phyloP scores from a whole-genome alignment of 1,284 basidiomycete genomes.

The Leccinum angustisporum region DNA sequence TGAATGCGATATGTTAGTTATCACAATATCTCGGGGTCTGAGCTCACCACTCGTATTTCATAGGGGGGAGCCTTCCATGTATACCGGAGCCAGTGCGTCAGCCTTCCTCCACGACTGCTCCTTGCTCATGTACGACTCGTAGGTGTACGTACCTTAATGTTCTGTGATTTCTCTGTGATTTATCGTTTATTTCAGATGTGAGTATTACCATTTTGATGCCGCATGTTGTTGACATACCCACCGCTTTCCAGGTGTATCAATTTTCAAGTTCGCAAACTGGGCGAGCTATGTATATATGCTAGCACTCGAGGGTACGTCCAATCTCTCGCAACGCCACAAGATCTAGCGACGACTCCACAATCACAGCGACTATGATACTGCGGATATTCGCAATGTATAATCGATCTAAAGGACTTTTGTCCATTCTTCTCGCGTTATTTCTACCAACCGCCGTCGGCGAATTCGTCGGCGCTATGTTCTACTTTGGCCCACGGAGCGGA shows the following conservation, averaged over 20 bases:
- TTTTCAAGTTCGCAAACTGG: conserved; percentile 6
- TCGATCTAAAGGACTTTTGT: conserved; percentile 5
- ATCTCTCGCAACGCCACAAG: background rate
- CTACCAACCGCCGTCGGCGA: conserved; percentile 1
- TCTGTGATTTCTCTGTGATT: background rate
- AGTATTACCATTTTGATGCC: background rate
- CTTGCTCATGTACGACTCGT: background rate
- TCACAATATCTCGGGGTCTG: background rate
- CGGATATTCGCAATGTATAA: conserved; percentile 13
- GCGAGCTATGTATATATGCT: conserved; percentile 6
- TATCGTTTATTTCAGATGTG: conserved; percentile 4
- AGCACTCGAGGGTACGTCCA: conserved; percentile 5
- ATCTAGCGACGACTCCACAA: background rate
- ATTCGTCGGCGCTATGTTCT: background rate
- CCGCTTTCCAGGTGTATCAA: background rate
- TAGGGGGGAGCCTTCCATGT: conserved; percentile 1
- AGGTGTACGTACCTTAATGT: conserved; percentile 3
- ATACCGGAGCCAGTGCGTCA: conserved; percentile 5
- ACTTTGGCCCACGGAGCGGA: conserved; percentile 4
- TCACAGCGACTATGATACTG: conserved; percentile 11
- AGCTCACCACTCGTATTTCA: background rate
- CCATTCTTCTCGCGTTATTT: conserved; percentile 5
- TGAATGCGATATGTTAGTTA: conserved; percentile 1
- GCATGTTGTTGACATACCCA: background rate
- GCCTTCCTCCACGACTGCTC: background rate